These are phyloP conservation scores for Discostella pseudostelligera DNA, from an alignment of 108 stramenopile genomes.

Conservation along the genomic window DNA sequence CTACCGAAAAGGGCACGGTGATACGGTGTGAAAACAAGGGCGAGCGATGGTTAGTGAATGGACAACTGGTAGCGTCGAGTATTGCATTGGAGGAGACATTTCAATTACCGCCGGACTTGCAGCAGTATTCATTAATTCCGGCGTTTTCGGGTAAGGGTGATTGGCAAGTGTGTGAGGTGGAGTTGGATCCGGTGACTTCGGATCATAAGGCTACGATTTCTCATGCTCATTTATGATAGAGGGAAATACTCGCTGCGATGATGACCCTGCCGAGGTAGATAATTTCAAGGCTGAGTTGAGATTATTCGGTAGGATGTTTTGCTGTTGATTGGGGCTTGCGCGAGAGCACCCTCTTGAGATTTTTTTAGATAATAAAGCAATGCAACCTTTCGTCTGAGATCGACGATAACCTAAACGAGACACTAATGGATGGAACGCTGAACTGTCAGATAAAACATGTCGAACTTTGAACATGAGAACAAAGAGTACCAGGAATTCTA, in stretches of 20 bases:
- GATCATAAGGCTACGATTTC: constrained; percentile 40
- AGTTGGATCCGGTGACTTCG: constrained; percentile 35
- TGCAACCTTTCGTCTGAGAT: too few species aligned
- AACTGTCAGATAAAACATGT: too few species aligned
- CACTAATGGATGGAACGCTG: too few species aligned
- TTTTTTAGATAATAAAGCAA: too few species aligned
- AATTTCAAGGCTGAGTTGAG: neutral
- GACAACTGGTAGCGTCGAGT: constrained; percentile 40
- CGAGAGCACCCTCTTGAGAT: too few species aligned
- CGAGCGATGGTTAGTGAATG: constrained; percentile 43
- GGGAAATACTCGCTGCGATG: too few species aligned
- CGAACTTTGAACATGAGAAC: too few species aligned
- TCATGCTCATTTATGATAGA: constrained; percentile 18
- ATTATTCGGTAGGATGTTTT: too few species aligned
- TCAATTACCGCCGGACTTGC: constrained; percentile 45
- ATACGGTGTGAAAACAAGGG: constrained; percentile 45
- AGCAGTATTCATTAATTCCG: constrained; percentile 41
- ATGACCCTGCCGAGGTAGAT: neutral
- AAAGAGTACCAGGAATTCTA: too few species aligned
- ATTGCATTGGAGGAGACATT: constrained; percentile 48
- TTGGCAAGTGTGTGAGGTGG: constrained; percentile 49
- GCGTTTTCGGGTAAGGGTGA: constrained; percentile 47
- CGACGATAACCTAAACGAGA: too few species aligned
- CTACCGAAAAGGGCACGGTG: constrained; percentile 35
- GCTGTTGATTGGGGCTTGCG: too few species aligned